A percentile compares a stretch with the other conserved stretches of the same genome.
Conservation (phyloP, 441 rosid genomes). For the Dalechampia spathulata region DNA sequence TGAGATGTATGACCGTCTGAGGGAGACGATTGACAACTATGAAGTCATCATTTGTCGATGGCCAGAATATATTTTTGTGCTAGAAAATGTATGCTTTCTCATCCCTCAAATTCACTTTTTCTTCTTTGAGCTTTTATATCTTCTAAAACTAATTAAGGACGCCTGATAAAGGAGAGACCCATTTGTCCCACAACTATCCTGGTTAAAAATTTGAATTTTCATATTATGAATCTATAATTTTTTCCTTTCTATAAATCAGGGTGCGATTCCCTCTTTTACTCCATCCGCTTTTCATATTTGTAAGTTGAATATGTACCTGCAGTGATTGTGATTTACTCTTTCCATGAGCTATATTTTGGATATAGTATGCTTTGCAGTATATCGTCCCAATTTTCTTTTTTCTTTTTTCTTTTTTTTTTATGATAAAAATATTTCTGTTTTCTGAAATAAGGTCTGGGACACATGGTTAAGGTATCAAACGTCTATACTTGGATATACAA, state of each 20-base stretch:
- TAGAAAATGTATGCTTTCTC: slow-evolving; percentile 69
- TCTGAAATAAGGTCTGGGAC: neutral
- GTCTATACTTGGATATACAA: neutral
- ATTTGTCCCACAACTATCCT: no score
- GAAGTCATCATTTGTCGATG: slow-evolving; percentile 93
- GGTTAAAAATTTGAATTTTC: neutral
- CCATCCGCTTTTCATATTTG: no score
- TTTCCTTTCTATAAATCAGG: neutral
- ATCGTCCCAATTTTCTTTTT: no score
- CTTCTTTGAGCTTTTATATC: neutral
- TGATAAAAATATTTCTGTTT: neutral
- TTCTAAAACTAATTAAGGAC: neutral
- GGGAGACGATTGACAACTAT: slow-evolving; percentile 69
- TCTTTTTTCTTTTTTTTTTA: neutral
- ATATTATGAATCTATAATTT: no score
- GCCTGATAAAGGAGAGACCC: no score
- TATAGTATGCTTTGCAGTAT: no score
- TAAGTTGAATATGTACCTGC: neutral
- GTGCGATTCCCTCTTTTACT: no score
- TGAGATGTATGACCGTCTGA: slow-evolving; percentile 84
- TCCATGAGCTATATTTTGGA: neutral
- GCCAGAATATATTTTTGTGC: slow-evolving; percentile 90
- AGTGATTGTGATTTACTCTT: neutral
- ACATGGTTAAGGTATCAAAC: neutral
- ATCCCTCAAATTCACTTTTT: slow-evolving; percentile 9